Evolutionary conservation across 164 flowering plant genomes (phyloP).

Genomic region (Vitis rupestris): DNA sequence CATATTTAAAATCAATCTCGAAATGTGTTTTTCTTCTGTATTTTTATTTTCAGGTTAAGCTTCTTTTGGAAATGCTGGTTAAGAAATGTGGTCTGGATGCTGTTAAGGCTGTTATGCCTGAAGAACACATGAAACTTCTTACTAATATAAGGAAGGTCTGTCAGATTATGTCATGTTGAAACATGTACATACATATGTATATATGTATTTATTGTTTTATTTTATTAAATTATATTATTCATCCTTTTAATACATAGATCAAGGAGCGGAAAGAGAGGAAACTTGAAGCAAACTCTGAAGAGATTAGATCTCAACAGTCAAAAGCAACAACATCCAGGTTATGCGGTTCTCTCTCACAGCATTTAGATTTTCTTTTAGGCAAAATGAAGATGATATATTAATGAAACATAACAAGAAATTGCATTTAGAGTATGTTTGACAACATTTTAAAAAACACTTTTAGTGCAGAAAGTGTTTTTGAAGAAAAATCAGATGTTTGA

Average conservation of each 20-base stretch:
- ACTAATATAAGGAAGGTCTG: constrained; percentile 88
- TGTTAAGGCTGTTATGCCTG: constrained; percentile 95
- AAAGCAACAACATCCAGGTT: constrained; percentile 92
- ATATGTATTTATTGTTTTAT: not conserved
- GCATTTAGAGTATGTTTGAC: too few species aligned
- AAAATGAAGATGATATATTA: too few species aligned
- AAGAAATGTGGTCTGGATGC: constrained; percentile 94
- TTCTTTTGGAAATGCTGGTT: constrained; percentile 88
- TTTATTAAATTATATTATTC: not conserved
- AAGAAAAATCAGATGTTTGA: too few species aligned
- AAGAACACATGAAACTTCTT: constrained; percentile 94
- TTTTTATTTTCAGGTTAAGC: constrained; percentile 59
- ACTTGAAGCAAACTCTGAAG: constrained; percentile 46
- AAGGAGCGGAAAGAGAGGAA: constrained; percentile 78
- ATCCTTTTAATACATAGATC: constrained; percentile 38
- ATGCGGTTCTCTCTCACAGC: not conserved
- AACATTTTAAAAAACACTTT: too few species aligned
- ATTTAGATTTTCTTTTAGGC: not conserved
- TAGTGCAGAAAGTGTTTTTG: too few species aligned
- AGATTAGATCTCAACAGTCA: constrained; percentile 55
- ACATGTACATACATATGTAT: not conserved
- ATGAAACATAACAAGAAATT: too few species aligned
- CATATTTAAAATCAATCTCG: too few species aligned
- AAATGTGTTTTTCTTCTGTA: not conserved
- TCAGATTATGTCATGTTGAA: not conserved